A percentile compares a stretch with the other conserved stretches of the same genome.
Conservation (phyloP, 352 stramenopile species). For the Elongisporangium prolatum region DNA sequence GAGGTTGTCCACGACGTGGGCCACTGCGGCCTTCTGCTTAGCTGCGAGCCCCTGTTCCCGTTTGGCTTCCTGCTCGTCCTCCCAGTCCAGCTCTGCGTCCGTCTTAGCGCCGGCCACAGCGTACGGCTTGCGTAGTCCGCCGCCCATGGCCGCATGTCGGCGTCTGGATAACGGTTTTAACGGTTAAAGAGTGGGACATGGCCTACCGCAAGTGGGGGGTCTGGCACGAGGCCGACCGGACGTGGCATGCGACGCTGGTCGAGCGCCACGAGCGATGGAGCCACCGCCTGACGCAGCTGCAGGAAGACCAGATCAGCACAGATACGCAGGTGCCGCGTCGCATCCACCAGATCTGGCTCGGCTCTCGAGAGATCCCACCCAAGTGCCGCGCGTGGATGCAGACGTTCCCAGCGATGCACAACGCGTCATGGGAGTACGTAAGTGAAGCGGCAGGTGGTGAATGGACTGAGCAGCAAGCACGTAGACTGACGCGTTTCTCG, state of each 20-base stretch:
- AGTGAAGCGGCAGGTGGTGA: background rate
- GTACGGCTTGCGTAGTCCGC: conserved; percentile 33
- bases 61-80: conserved; percentile 57
- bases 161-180: background rate
- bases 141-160: conserved; percentile 27
- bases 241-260: conserved; percentile 20
- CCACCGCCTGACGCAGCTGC: conserved; percentile 1
- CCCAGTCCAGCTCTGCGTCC: conserved; percentile 45
- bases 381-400: conserved; percentile 31
- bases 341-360: conserved; percentile 79
- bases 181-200: background rate
- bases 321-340: conserved; percentile 26
- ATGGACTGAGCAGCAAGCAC: no score
- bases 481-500: background rate
- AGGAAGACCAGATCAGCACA: background rate
- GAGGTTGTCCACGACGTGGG: conserved; percentile 71
- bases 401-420: conserved; percentile 40
- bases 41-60: conserved; percentile 40
- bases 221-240: conserved; percentile 22
- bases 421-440: conserved; percentile 28
- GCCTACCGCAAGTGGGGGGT: conserved; percentile 17
- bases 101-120: conserved; percentile 10
- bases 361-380: conserved; percentile 18
- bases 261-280: conserved; percentile 10
- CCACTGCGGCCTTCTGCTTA: conserved; percentile 48